Conservation (phyloP, 2,329 filamentous ascomycete genomes). For the Fusarium sp. region DNA sequence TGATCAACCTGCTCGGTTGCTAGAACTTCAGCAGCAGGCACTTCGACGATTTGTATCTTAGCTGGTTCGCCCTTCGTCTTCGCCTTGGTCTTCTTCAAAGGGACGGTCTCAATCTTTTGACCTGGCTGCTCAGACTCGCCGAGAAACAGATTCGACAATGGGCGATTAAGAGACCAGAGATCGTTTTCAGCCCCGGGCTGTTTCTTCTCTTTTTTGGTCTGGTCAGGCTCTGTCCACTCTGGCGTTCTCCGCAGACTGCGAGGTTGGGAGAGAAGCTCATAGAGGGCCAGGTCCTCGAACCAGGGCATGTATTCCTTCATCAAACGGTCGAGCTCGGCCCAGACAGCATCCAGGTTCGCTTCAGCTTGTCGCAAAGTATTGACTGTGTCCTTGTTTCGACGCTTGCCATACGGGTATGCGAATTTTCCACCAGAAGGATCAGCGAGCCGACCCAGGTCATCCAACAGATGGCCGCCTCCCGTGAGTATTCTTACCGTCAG, state of each 20-base stretch:
- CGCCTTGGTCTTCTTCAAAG: background rate
- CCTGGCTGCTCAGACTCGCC: background rate
- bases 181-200: background rate
- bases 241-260: background rate
- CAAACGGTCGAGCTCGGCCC: too few relatives aligned
- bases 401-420: background rate
- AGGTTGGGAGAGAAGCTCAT: background rate
- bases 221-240: background rate
- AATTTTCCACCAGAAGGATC: background rate
- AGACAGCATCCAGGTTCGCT: background rate
- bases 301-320: too few relatives aligned
- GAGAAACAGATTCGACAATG: background rate
- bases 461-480: too few relatives aligned
- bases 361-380: background rate
- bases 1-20: background rate
- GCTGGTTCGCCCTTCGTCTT: background rate
- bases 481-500: too few relatives aligned
- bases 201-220: background rate
- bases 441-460: background rate
- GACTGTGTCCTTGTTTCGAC: background rate
- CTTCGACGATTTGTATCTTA: rapidly evolving
- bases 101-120: background rate
- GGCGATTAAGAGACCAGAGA: background rate
- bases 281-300: background rate
- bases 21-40: background rate